phyloP scores from a whole-genome alignment of 116 monocot species.

The Dioscorea cayenensis region DNA sequence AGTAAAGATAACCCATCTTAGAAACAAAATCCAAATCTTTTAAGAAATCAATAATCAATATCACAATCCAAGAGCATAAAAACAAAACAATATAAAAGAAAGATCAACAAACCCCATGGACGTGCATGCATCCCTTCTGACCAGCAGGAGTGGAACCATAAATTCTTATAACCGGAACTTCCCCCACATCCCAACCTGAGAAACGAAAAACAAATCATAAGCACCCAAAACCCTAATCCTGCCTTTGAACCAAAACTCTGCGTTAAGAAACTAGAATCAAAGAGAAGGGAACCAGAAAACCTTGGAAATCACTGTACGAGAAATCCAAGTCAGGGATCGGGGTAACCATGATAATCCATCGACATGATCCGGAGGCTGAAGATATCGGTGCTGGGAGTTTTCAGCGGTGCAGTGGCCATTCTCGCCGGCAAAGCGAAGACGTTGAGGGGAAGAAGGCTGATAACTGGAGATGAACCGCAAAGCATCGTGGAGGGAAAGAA shows the following conservation, averaged over 20 bases:
- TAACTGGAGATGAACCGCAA: no score
- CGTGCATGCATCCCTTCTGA: constrained; percentile 89
- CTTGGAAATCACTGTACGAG: constrained; percentile 64
- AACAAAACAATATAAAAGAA: neutral
- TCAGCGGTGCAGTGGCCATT: neutral
- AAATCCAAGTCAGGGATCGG: constrained; percentile 75
- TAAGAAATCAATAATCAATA: no score
- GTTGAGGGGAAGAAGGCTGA: no score
- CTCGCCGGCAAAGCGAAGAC: constrained; percentile 4
- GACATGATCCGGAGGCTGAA: constrained; percentile 72
- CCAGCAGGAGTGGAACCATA: constrained; percentile 85
- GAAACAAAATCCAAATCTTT: no score
- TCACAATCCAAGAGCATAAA: neutral
- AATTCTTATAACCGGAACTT: constrained; percentile 65
- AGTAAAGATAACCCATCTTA: no score
- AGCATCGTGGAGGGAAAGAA: neutral
- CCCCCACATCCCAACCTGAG: constrained; percentile 51
- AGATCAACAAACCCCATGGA: constrained; percentile 50
- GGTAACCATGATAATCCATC: constrained; percentile 83
- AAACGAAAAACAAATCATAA: neutral
- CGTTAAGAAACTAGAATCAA: neutral
- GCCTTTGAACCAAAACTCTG: neutral
- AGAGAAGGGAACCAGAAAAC: constrained; percentile 13
- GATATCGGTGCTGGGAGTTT: constrained; percentile 5
- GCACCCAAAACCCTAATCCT: neutral